Evolutionary conservation across 106 monocot genomes (phyloP), one percentile per base, ranked within the genome.

Genomic region (Dioscorea zingiberensis): DNA sequence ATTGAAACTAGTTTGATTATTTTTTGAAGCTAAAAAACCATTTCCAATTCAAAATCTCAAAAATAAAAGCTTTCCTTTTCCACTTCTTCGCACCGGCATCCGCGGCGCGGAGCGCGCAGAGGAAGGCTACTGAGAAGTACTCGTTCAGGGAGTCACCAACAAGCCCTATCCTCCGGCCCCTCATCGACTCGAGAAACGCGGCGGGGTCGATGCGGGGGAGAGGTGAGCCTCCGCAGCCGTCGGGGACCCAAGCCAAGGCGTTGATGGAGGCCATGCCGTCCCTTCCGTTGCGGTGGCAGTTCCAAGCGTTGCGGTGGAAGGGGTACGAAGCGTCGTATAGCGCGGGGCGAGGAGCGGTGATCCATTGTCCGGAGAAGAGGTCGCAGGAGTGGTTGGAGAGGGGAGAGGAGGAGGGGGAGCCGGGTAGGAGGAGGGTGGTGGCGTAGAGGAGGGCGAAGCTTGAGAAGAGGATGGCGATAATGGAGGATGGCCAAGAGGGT

Each of bases 261-360:
- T 71, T 87, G 74, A 97, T 83, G 25, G 44, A 49, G 1, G 57
- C 85, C 81, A 92, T 80, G 57, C 64, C 67, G n/a, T 79, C 65
- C 58, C 91, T 62, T 16, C 69, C 73, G 66, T 88, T 97, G 44
- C 73, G 72, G 63, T 86, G 66, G 76, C 95, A 97, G 75, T 97
- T 97, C 95, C 95, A 97, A 24, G 88, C 87, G 66, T 88, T 91
- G 69, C 95, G 87, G 67, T 97, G 95, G 80, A 97, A 97, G 11
- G 83, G 83, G 65, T 91, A 97, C 30, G 79, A 56, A 23, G 72
- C 45, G 66, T 81, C 74, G 71, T 94, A 94, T 72, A 79, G 75
- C 13, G 76, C 69, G 0, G 28, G 69, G 3, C 62, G 73, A 13
- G 16, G 64, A 4, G 27, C 32, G 3, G 47, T 2, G 53, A 55